phyloP scores from a whole-genome alignment of 2,329 filamentous ascomycete genomes.

The Calonectria pseudoreteaudii region DNA sequence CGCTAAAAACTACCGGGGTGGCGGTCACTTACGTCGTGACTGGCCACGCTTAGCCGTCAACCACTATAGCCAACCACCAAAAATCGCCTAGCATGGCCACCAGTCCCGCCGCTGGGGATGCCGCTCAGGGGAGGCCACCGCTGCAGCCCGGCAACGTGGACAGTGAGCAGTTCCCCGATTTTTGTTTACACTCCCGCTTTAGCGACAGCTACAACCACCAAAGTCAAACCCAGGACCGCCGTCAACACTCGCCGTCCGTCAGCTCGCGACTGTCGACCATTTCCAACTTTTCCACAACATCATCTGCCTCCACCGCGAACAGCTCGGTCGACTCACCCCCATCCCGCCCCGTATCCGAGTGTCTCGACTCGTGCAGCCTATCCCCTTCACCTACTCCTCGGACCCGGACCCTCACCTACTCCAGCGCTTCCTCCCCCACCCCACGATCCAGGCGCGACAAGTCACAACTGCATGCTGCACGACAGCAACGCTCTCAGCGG shows the following conservation, averaged over 20 bases:
- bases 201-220: constrained; percentile 25
- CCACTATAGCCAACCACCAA: constrained; percentile 25
- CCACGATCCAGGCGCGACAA: constrained; percentile 58
- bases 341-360: constrained; percentile 36
- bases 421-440: constrained; percentile 43
- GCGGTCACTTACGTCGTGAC: constrained; percentile 13
- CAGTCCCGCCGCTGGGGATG: constrained; percentile 32
- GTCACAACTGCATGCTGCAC: constrained; percentile 62
- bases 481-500: constrained; percentile 61
- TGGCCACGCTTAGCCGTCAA: constrained; percentile 16
- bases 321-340: constrained; percentile 38
- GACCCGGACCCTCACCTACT: constrained; percentile 35
- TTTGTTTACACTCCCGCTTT: constrained; percentile 55
- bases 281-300: constrained; percentile 34
- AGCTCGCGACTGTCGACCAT: constrained; percentile 40
- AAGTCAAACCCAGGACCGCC: constrained; percentile 8
- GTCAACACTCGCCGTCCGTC: constrained; percentile 39
- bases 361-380: constrained; percentile 27
- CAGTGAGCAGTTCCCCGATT: constrained; percentile 53
- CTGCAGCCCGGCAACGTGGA: constrained; percentile 53
- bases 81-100: constrained; percentile 32
- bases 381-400: constrained; percentile 32
- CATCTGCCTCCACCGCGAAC: constrained; percentile 32
- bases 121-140: constrained; percentile 40
- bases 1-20: constrained; percentile 9